Conservation (phyloP, 2,329 filamentous ascomycete genomes). For the Diaporthe vaccinii region DNA sequence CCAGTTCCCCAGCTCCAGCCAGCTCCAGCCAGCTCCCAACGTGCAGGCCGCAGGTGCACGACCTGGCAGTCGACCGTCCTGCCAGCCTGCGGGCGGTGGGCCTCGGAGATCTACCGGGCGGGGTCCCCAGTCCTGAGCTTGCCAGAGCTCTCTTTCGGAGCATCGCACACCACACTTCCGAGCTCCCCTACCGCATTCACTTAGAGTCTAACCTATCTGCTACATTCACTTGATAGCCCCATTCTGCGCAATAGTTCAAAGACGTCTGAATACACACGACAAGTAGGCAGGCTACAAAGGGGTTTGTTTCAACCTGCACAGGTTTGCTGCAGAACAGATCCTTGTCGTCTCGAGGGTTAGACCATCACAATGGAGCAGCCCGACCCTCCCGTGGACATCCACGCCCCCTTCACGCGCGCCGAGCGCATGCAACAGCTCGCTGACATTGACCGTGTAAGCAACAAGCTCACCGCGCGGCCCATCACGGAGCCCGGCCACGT, state of each 20-base stretch:
- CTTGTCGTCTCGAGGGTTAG: background rate
- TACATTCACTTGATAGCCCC: background rate
- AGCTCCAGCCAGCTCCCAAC: background rate
- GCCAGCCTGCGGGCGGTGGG: constrained; percentile 13
- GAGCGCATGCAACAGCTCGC: constrained; percentile 87
- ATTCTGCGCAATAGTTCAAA: background rate
- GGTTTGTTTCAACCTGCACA: background rate
- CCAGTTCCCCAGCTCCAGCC: constrained; percentile 7
- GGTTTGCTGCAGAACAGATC: background rate
- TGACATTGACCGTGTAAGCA: constrained; percentile 77
- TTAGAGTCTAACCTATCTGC: no score
- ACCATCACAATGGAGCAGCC: constrained; percentile 39
- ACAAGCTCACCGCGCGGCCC: background rate
- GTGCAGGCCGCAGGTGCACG: background rate
- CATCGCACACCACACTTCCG: no score
- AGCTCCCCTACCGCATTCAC: background rate
- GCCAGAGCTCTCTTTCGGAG: no score
- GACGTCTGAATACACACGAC: background rate
- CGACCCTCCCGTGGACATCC: constrained; percentile 45
- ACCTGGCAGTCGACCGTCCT: background rate
- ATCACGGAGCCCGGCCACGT: constrained; percentile 14
- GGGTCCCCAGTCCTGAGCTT: constrained; percentile 10
- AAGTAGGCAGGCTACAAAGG: background rate
- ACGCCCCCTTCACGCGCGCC: constrained; percentile 75
- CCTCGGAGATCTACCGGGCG: constrained; percentile 20